Conservation (phyloP, 805 yeast species). For the Scheffersomyces spartinae region DNA sequence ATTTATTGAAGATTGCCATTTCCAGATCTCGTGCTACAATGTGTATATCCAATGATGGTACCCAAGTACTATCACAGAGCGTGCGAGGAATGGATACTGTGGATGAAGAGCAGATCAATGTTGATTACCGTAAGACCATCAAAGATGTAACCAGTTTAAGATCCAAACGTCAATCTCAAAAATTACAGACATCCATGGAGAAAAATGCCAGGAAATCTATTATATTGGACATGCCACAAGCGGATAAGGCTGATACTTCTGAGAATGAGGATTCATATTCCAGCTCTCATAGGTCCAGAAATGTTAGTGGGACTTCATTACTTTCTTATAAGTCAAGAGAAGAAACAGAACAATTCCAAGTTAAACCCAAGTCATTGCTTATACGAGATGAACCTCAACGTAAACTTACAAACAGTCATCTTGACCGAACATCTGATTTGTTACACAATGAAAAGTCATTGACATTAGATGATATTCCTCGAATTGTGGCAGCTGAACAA, state of each 20-base stretch:
- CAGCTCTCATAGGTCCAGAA: slow-evolving; percentile 10
- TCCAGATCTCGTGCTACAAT: slow-evolving; percentile 59
- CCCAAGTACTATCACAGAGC: slow-evolving; percentile 1
- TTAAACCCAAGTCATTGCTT: slow-evolving; percentile 10
- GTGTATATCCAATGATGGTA: slow-evolving; percentile 7
- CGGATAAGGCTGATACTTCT: slow-evolving; percentile 19
- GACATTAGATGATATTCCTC: slow-evolving; percentile 90
- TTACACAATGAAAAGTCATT: slow-evolving; percentile 73
- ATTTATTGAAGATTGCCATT: slow-evolving; percentile 73
- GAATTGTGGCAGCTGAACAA: slow-evolving; percentile 95
- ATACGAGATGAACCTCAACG: slow-evolving; percentile 29
- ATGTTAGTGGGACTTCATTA: slow-evolving; percentile 14
- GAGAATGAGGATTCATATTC: slow-evolving; percentile 2
- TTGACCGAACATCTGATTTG: slow-evolving; percentile 58
- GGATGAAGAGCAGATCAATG: no score
- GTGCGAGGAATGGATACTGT: background rate
- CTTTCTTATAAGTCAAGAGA: slow-evolving; percentile 11
- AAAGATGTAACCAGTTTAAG: slow-evolving; percentile 68
- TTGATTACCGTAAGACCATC: slow-evolving; percentile 60
- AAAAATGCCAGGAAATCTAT: slow-evolving; percentile 57
- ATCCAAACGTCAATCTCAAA: slow-evolving; percentile 58
- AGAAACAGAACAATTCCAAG: slow-evolving; percentile 11
- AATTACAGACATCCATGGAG: slow-evolving; percentile 40
- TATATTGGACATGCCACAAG: slow-evolving; percentile 52
- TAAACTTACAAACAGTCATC: slow-evolving; percentile 18